Base-by-base conservation (phyloP, 441 rosid species). In the Eruca vesicaria region DNA sequence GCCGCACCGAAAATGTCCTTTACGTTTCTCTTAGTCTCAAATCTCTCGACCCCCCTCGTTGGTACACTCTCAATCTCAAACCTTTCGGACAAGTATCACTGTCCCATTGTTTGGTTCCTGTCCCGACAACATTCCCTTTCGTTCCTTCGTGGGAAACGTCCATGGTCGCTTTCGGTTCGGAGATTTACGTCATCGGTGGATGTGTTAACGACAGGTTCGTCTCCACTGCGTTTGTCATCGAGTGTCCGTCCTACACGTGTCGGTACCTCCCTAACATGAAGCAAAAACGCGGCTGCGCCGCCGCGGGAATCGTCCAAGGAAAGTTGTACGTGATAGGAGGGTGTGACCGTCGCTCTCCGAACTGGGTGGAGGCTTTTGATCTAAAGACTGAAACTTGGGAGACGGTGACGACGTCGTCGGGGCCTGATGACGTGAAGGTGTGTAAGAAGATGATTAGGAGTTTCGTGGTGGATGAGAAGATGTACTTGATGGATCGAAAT, bases 281-380 rank as follows among this genome's bases (percentile, higher is more conserved):
- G 11, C 76, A 86, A 35, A 70, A 84, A 3, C 91, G 97, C 2
- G 96, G 86, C 67, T 88, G 90, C 66, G 82, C 97, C 6, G 92
- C 95, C 0, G 84, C 93, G 0, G 97, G 90, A 0, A 84, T 81
- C 1, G 78, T 88, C 11, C 80, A 74, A 10, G 88, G 79, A 0
- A 88, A 84, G 71, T 60, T 91, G 6, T 91, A 87, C 18, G 93
- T 91, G 28, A 78, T 93, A 57, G 98, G 97, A 2, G 98, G 98
- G 0, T 93, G 95, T 68, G 53, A 83, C 79, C 64, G 87, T 3
- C 78, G 79, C 19, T 83, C 88, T 7, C 74, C 41, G 76, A 74
- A 88, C 59, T 91, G 95, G 97, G 89, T 92, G 0, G 95, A 93
- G 80, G 93, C 82, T 26, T 87, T 82, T 20, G 92, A 91, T 41